Evolutionary conservation across 208 protist species (phyloP).

Genomic region (Leishmania tropica): DNA sequence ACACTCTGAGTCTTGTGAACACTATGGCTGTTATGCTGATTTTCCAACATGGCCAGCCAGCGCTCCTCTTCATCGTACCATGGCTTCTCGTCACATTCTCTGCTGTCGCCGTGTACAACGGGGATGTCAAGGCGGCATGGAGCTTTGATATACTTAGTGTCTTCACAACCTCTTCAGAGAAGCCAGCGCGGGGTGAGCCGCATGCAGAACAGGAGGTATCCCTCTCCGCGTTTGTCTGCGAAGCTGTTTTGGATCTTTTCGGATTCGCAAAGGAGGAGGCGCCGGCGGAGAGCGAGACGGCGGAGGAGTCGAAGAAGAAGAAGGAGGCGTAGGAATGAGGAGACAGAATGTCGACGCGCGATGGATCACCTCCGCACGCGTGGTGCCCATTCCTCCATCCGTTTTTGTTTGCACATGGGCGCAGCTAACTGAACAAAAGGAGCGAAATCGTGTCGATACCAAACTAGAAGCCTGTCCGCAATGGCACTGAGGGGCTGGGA

Average conservation of each 20-base stretch:
- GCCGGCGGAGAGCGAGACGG: conserved; percentile 12
- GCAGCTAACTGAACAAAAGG: background rate
- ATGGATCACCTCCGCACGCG: background rate
- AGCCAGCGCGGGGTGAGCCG: conserved; percentile 12
- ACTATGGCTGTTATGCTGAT: conserved; percentile 97
- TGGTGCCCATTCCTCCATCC: background rate
- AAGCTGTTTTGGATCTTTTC: conserved; percentile 42
- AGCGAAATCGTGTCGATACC: background rate
- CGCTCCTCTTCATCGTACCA: conserved; percentile 92
- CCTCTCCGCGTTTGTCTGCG: conserved; percentile 29
- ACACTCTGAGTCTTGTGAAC: conserved; percentile 89
- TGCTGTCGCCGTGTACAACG: conserved; percentile 42
- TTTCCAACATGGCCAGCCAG: conserved; percentile 94
- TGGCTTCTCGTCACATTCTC: conserved; percentile 82
- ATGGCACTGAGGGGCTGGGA: background rate
- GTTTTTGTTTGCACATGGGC: conserved; percentile 8
- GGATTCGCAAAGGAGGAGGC: conserved; percentile 34
- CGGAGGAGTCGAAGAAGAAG: conserved; percentile 28
- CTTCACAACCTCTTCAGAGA: conserved; percentile 10
- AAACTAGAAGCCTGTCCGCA: background rate
- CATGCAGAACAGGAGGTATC: conserved; percentile 30
- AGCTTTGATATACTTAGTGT: conserved; percentile 45
- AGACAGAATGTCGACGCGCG: background rate
- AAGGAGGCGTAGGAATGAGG: conserved; percentile 26
- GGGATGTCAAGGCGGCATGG: conserved; percentile 66